phyloP scores from a whole-genome alignment of 768 basidiomycete species.

The Dioszegia crocea region DNA sequence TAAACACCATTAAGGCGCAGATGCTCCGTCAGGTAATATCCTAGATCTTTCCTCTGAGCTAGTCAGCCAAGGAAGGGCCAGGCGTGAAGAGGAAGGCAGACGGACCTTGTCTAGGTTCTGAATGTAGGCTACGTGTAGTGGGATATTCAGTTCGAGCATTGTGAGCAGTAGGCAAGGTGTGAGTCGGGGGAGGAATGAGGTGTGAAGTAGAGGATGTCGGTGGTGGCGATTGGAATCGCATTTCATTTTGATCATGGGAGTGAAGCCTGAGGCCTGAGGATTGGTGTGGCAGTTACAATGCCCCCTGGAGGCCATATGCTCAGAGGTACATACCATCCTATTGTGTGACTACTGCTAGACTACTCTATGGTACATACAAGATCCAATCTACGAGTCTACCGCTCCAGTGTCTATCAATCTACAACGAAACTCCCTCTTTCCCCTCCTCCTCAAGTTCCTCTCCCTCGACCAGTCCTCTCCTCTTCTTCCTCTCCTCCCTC shows the following conservation, averaged over 20 bases:
- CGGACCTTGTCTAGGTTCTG: conserved; percentile 67
- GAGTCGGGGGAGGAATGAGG: too few relatives aligned
- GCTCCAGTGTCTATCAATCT: too few relatives aligned
- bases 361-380: background rate
- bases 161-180: background rate
- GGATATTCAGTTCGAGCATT: conserved; percentile 1
- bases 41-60: conserved; percentile 65
- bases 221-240: too few relatives aligned
- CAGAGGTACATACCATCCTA: too few relatives aligned
- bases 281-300: too few relatives aligned
- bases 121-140: conserved; percentile 60
- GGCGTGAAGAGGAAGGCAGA: conserved; percentile 1
- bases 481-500: background rate
- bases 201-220: too few relatives aligned
- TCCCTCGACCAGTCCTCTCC: background rate
- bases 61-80: background rate
- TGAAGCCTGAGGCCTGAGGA: too few relatives aligned
- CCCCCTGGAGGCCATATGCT: too few relatives aligned
- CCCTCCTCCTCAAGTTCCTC: background rate
- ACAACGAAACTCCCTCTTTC: too few relatives aligned
- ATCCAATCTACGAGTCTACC: too few relatives aligned
- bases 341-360: too few relatives aligned
- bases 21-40: conserved; percentile 86
- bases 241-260: too few relatives aligned
- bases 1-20: conserved; percentile 92